Evolutionary conservation across 331 rosid genomes (phyloP), one percentile per base, ranked within the genome.

Genomic region (Quercus tomentella): DNA sequence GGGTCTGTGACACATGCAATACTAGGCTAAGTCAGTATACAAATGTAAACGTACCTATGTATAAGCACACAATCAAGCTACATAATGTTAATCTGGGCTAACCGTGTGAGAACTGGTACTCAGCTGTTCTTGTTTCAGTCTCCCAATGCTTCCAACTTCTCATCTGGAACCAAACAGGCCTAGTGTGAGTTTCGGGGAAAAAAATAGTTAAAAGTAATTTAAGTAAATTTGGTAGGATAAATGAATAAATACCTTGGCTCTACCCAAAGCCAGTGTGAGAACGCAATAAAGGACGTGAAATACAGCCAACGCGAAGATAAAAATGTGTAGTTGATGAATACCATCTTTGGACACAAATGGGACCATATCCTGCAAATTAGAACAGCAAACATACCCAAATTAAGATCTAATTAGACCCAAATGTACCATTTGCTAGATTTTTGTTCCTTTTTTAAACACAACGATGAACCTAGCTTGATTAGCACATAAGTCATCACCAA

Each of bases 121-220:
- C 91, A 4, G 77, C 83, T 5, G 99, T 95, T 75, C 85, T 89
- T 6, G 94, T 93, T 81, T 93, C 97, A 76, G 84, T 91, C 77
- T 95, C 99, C 99, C 98, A 95, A 30, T 86, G 56, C 73, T 91
- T 95, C 99, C 99, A 95, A 3, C 91, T 82, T 77, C 89, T 81
- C 99, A 93, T 95, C 99, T 95, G 75, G 12, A 72, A 57, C 56
- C 62, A 56, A 82, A n/a, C 26, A 60, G 23, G 16, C n/a, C 5
- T 8, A 26, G 30, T 58, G 15, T 60, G 25, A 23, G 14, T 11
- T 25, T 62, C 18, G 41, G 4, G 51, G 9, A 18, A 73, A n/a
- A 25, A 54, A 22, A 52, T 25, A 52, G 30, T 8, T 41, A 41
- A 41, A 41, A 26, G 21, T 33, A 45, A 9, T 23, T 4, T 22